phyloP scores from a whole-genome alignment of 192 early-diverging fungal genomes.

The Spizellomyces sp. region DNA sequence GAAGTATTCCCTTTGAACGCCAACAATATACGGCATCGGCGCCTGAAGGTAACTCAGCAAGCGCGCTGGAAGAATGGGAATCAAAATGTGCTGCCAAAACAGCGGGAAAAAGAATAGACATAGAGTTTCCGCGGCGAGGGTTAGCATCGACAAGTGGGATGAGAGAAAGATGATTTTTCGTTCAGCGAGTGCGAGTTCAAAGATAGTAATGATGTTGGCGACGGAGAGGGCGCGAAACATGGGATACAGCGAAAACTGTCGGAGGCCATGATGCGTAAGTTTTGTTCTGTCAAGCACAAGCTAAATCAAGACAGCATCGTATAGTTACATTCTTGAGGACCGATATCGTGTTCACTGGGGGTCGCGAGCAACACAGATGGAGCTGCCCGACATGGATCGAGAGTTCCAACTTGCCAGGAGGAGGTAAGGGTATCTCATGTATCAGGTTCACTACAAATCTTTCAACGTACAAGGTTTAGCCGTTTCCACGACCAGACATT shows the following conservation, averaged over 20 bases:
- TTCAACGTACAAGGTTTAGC: neutral
- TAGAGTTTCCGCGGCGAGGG: conserved; percentile 65
- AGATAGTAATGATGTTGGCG: conserved; percentile 62
- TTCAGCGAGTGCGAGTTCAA: conserved; percentile 74
- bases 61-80: conserved; percentile 70
- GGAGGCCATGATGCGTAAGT: neutral
- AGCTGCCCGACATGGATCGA: conserved; percentile 65
- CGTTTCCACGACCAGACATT: no score
- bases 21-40: conserved; percentile 79
- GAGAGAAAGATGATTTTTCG: conserved; percentile 75
- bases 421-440: conserved; percentile 74
- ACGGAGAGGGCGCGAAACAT: conserved; percentile 70
- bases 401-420: conserved; percentile 77
- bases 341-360: conserved; percentile 76
- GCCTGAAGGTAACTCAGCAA: conserved; percentile 69
- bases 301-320: neutral
- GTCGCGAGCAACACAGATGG: conserved; percentile 66
- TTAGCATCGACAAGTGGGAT: conserved; percentile 68
- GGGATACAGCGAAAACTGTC: conserved; percentile 76
- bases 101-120: conserved; percentile 70
- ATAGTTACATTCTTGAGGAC: conserved; percentile 71
- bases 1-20: conserved; percentile 62
- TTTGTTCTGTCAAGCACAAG: neutral
- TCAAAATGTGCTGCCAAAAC: conserved; percentile 77
- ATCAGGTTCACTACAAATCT: conserved; percentile 72